These are phyloP conservation scores for Begonia peltatifolia DNA, from an alignment of 306 rosid genomes.

Conservation along the genomic window DNA sequence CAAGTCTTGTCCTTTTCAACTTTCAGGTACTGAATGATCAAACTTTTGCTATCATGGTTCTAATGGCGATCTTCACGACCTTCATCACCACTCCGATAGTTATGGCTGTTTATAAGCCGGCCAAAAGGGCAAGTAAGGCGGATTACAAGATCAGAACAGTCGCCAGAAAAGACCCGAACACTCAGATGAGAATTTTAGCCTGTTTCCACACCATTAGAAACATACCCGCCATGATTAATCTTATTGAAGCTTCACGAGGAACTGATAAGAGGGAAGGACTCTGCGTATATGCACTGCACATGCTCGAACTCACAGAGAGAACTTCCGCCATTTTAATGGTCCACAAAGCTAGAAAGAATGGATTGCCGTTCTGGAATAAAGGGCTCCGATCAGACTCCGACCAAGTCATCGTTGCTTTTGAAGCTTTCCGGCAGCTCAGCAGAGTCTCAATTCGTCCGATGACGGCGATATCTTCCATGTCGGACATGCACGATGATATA, in stretches of 20 bases:
- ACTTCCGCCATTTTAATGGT: slow-evolving; percentile 57
- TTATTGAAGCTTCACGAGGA: slow-evolving; percentile 76
- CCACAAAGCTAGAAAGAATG: slow-evolving; percentile 43
- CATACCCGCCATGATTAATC: slow-evolving; percentile 57
- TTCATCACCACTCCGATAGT: slow-evolving; percentile 77
- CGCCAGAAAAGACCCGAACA: slow-evolving; percentile 32
- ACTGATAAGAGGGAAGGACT: slow-evolving; percentile 37
- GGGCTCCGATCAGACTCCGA: slow-evolving; percentile 12
- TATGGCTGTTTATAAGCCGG: slow-evolving; percentile 48
- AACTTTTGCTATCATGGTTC: slow-evolving; percentile 81
- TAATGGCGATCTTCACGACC: slow-evolving; percentile 87
- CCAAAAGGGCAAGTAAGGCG: slow-evolving; percentile 24
- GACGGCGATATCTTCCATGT: slow-evolving; percentile 44
- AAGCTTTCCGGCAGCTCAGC: slow-evolving; percentile 39
- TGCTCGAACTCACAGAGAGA: slow-evolving; percentile 60
- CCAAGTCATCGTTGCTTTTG: slow-evolving; percentile 44
- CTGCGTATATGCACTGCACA: slow-evolving; percentile 76
- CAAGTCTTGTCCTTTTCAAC: not conserved
- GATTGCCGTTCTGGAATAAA: slow-evolving; percentile 57
- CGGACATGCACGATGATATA: slow-evolving; percentile 40
- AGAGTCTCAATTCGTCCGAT: slow-evolving; percentile 51
- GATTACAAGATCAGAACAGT: slow-evolving; percentile 43
- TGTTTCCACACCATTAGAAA: slow-evolving; percentile 54
- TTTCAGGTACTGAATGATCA: slow-evolving; percentile 80
- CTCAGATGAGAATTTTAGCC: slow-evolving; percentile 44